Conservation (phyloP, 164 flowering plant species). For the Magnolia sinica region DNA sequence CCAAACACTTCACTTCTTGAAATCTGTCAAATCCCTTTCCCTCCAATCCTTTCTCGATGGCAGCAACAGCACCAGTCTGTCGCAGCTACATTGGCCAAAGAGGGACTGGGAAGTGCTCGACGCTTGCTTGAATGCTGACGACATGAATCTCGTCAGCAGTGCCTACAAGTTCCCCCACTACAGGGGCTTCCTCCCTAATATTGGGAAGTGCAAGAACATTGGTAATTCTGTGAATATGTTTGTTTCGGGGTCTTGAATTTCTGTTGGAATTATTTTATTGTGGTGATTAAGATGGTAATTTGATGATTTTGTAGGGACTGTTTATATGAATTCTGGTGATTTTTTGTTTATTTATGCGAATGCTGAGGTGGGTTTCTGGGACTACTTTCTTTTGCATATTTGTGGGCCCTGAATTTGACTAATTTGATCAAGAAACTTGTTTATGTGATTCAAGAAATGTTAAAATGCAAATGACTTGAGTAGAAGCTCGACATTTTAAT, state of each 20-base stretch:
- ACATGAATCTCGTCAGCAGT: slow-evolving; percentile 74
- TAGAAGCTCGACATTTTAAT: no score
- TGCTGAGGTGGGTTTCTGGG: not conserved
- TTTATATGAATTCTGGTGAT: no score
- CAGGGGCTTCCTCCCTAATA: no score
- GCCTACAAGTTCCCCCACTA: no score
- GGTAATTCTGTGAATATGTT: not conserved
- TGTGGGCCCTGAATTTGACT: no score
- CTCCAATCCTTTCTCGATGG: not conserved
- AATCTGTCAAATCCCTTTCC: no score
- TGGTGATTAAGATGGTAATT: not conserved
- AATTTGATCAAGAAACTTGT: no score
- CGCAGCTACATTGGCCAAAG: slow-evolving; percentile 6
- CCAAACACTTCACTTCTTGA: no score
- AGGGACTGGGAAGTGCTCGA: slow-evolving; percentile 89
- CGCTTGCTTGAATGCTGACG: slow-evolving; percentile 89
- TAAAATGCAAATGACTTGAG: no score
- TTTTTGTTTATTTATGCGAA: not conserved
- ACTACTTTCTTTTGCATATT: not conserved
- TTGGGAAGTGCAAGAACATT: no score
- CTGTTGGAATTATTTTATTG: not conserved
- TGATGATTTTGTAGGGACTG: no score
- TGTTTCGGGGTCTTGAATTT: slow-evolving; percentile 34
- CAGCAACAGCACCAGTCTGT: not conserved
- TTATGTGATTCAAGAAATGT: no score